Percentiles rank a stretch among this genome's conserved stretches.
phyloP scores from a whole-genome alignment of 352 stramenopile species.

The Globisporangium okanoganense region DNA sequence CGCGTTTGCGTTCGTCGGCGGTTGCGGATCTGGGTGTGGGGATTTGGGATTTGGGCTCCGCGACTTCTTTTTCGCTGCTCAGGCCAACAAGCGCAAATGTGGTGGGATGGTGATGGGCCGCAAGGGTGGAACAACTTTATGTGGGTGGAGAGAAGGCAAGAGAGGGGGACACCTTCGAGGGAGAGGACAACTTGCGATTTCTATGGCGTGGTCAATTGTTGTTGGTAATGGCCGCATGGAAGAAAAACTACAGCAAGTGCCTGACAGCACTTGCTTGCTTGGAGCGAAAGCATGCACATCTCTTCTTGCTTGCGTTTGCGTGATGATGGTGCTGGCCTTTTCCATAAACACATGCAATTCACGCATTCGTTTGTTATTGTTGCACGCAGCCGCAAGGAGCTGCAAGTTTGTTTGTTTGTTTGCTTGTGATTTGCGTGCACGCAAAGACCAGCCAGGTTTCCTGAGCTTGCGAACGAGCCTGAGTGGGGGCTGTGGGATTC shows the following conservation, averaged over 20 bases:
- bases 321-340: too few species aligned
- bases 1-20: neutral
- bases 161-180: neutral
- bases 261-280: neutral
- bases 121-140: neutral
- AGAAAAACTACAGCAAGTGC: neutral
- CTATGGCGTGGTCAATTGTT: neutral
- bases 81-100: neutral
- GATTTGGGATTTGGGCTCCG: neutral
- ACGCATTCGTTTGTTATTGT: too few species aligned
- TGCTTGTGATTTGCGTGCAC: too few species aligned
- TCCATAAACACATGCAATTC: too few species aligned
- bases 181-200: neutral
- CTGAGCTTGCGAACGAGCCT: too few species aligned
- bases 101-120: neutral
- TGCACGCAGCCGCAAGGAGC: too few species aligned
- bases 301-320: too few species aligned
- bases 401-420: too few species aligned
- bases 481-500: too few species aligned
- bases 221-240: neutral
- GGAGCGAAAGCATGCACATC: neutral
- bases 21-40: too few species aligned
- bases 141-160: neutral
- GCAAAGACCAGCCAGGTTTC: too few species aligned
- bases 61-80: neutral